phyloP scores from a whole-genome alignment of 31 red algal species.

The Porphyra umbilicalis region DNA sequence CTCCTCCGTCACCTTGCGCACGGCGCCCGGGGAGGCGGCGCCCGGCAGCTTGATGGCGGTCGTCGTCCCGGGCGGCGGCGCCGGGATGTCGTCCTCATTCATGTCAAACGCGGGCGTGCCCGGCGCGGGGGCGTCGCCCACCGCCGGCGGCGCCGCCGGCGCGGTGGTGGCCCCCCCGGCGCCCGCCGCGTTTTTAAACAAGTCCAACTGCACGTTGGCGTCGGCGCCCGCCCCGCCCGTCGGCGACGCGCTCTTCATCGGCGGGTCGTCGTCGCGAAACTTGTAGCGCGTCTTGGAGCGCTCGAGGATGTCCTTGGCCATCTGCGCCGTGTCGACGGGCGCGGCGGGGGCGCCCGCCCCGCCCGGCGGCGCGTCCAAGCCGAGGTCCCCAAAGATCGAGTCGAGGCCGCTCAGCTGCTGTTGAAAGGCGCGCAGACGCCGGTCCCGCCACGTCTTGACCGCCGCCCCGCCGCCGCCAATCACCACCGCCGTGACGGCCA shows the following conservation, averaged over 20 bases:
- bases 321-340: slow-evolving; percentile 10
- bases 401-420: slow-evolving; percentile 37
- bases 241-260: background rate
- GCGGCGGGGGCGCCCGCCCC: background rate
- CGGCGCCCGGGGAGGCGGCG: background rate
- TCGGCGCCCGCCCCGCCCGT: no score
- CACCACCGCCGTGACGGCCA: slow-evolving; percentile 12
- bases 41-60: slow-evolving; percentile 5
- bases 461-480: slow-evolving; percentile 14
- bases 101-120: slow-evolving; percentile 12
- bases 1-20: background rate
- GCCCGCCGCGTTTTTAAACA: slow-evolving; percentile 12
- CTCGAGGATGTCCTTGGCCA: slow-evolving; percentile 19
- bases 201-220: slow-evolving; percentile 48
- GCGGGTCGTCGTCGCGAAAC: slow-evolving; percentile 2
- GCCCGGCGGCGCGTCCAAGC: slow-evolving; percentile 6
- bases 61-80: slow-evolving; percentile 2
- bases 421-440: slow-evolving; percentile 51
- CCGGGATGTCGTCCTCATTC: slow-evolving; percentile 4
- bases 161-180: background rate
- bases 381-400: slow-evolving; percentile 21
- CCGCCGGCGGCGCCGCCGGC: background rate
- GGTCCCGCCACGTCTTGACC: slow-evolving; percentile 21
- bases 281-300: slow-evolving; percentile 6
- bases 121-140: background rate